phyloP scores from a whole-genome alignment of 2,329 filamentous ascomycete genomes.

The Alternaria ethzedia region DNA sequence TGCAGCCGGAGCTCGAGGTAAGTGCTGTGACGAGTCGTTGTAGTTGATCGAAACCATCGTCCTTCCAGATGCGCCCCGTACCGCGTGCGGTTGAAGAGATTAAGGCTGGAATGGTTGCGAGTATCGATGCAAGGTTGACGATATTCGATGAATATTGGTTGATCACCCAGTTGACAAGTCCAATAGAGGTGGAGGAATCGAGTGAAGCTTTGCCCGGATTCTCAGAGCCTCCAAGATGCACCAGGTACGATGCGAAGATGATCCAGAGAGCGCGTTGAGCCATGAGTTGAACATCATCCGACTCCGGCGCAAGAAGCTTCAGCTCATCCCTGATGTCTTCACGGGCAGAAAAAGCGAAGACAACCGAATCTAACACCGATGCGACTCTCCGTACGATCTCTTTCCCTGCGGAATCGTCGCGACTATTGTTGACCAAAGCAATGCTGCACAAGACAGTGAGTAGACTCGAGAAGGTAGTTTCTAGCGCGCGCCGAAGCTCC shows the following conservation, averaged over 20 bases:
- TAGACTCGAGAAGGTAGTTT: constrained; percentile 45
- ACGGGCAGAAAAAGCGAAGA: constrained; percentile 31
- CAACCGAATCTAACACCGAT: constrained; percentile 32
- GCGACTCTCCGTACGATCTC: constrained; percentile 23
- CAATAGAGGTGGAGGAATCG: constrained; percentile 13
- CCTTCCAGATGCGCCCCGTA: constrained; percentile 43
- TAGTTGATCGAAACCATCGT: constrained; percentile 44
- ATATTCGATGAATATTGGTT: constrained; percentile 30
- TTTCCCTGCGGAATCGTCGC: constrained; percentile 22
- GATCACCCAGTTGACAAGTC: constrained; percentile 28
- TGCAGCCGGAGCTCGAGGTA: constrained; percentile 26
- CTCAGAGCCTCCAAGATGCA: constrained; percentile 27
- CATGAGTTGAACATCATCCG: constrained; percentile 36
- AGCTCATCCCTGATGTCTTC: constrained; percentile 32
- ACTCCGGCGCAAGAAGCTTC: constrained; percentile 26
- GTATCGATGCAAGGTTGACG: constrained; percentile 26
- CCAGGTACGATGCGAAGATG: constrained; percentile 31
- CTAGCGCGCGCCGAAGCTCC: constrained; percentile 41
- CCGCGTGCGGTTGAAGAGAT: constrained; percentile 43
- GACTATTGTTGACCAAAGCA: constrained; percentile 31
- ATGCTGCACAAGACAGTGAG: constrained; percentile 44
- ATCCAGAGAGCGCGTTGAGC: constrained; percentile 38
- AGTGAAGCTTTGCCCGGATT: constrained; percentile 9
- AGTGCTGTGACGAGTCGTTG: constrained; percentile 38
- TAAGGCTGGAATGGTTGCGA: constrained; percentile 37